Base-by-base conservation (phyloP, 495 filamentous ascomycete genomes). In the Penicillium coffeae region DNA sequence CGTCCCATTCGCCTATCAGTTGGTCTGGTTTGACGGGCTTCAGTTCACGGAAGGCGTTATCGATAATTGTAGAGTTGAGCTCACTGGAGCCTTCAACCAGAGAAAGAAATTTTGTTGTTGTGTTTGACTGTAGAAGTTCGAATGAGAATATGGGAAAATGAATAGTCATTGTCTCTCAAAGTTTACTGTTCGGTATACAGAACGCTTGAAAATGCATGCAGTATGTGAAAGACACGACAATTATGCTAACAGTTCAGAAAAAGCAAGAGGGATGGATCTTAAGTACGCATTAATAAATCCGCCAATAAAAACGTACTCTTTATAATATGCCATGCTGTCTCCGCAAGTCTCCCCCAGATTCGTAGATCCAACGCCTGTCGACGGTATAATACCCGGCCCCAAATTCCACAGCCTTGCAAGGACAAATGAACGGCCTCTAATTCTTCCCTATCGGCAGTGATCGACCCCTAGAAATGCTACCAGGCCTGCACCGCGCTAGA, bases 1-100 rank as follows among this genome's bases (percentile, higher is more conserved):
- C 62, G 14, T 52, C 54, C 62, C 62, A 65, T 38, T 61, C 56
- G 13, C 62, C 62, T 8, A 60, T 44, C 10, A 65, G 16, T 4
- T 58, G 50, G 10, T 59, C 51, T 16, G 50, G 50, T 16, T 53
- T 44, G 20, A 59, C n/a, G 3, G 56, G 47, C 21, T 48, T 41
- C 27, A 59, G 42, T 22, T 42, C 42, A 16, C 50, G 33, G 25
- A 55, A 59, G 25, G 53, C 39, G 39, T 46, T 21, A 12, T 48
- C 46, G 25, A 48, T 48, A 21, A 21, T 27, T 37, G 9, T 14
- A 1, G 33, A 21, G 32, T 40, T 40, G 3, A 47, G 38, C 8
- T 36, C 22, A 21, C 50, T 38, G 8, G 50, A 38, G 16, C 40
- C 21, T n/a, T 47, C 34, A 3, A 10, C 47, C 21, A 44, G 21